phyloP scores from a whole-genome alignment of 2,329 filamentous ascomycete species.

The Fusarium duplospermum region DNA sequence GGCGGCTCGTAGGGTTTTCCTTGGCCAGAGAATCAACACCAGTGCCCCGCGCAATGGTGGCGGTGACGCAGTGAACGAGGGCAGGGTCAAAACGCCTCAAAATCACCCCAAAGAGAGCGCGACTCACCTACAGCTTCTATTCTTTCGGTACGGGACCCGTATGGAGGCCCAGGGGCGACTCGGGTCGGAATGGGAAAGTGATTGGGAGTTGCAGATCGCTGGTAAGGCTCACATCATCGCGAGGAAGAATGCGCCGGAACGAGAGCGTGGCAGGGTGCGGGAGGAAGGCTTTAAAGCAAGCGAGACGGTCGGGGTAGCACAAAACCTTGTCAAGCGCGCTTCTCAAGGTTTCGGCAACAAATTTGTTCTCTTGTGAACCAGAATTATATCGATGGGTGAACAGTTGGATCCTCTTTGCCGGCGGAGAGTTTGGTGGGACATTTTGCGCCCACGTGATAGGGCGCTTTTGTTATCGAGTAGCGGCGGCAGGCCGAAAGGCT shows the following conservation, averaged over 20 bases:
- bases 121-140: constrained; percentile 44
- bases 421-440: constrained; percentile 53
- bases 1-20: constrained; percentile 45
- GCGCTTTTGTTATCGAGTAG: constrained; percentile 46
- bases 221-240: constrained; percentile 55
- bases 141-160: constrained; percentile 36
- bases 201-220: constrained; percentile 46
- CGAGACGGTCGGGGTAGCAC: constrained; percentile 5
- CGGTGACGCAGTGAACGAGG: constrained; percentile 29
- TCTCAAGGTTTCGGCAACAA: constrained; percentile 30
- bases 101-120: constrained; percentile 16
- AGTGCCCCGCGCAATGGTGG: constrained; percentile 41
- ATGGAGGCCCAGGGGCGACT: constrained; percentile 41
- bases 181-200: constrained; percentile 44
- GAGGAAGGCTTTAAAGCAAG: constrained; percentile 12
- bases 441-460: constrained; percentile 56
- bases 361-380: constrained; percentile 43
- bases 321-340: constrained; percentile 15
- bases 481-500: constrained; percentile 31
- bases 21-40: constrained; percentile 35
- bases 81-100: constrained; percentile 6
- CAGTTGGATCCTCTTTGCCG: constrained; percentile 39
- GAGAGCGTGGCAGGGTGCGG: constrained; percentile 28
- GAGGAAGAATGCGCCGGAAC: constrained; percentile 42
- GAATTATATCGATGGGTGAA: constrained; percentile 44